Percentiles rank a stretch among this genome's conserved stretches.
Evolutionary conservation across 2,329 filamentous ascomycete genomes (phyloP).

Genomic region (Thermoascus crustaceus): DNA sequence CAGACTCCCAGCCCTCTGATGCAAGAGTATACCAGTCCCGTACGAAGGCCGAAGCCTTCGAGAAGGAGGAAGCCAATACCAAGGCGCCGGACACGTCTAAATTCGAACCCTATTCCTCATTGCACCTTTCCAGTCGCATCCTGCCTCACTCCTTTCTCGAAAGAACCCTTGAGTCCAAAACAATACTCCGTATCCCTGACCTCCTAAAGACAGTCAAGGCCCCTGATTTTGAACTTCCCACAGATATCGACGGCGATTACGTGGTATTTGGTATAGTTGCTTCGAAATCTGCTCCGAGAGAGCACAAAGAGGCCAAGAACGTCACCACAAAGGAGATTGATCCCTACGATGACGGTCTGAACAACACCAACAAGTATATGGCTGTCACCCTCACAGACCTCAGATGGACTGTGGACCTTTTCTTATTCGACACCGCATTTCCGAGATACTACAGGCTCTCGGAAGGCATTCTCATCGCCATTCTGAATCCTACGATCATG

Average conservation of each 20-base stretch:
- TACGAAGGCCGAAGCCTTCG: constrained; percentile 13
- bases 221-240: constrained; percentile 68
- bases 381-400: constrained; percentile 79
- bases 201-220: constrained; percentile 72
- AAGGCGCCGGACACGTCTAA: constrained; percentile 47
- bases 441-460: constrained; percentile 90
- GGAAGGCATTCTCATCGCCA: constrained; percentile 81
- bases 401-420: constrained; percentile 83
- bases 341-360: constrained; percentile 47
- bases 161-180: constrained; percentile 69
- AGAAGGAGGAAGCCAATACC: constrained; percentile 9
- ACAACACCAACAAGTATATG: constrained; percentile 75
- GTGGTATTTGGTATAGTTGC: constrained; percentile 84
- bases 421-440: constrained; percentile 85
- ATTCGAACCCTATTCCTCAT: constrained; percentile 78
- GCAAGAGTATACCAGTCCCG: constrained; percentile 6
- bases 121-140: constrained; percentile 75
- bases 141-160: constrained; percentile 74
- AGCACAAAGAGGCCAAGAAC: constrained; percentile 42
- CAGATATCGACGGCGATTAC: constrained; percentile 82
- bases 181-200: constrained; percentile 68
- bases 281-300: constrained; percentile 73
- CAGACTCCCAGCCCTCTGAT: constrained; percentile 10
- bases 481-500: constrained; percentile 87
- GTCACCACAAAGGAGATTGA: constrained; percentile 34